Evolutionary conservation across 148 eudicot species (phyloP).

Genomic region (Drosera capensis): DNA sequence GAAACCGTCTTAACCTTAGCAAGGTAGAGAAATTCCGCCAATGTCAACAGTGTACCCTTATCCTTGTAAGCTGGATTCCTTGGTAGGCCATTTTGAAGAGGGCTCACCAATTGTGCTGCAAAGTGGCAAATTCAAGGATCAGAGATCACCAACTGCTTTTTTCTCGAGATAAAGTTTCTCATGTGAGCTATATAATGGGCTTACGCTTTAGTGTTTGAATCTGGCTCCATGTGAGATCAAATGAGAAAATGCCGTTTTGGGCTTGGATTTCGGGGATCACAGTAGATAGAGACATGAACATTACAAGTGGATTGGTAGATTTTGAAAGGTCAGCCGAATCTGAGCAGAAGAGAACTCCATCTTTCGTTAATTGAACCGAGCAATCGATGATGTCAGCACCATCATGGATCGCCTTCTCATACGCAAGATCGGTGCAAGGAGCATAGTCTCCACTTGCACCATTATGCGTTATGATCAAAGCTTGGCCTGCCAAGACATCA

Average conservation of each 20-base stretch:
- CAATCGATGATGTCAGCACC: conserved; percentile 93
- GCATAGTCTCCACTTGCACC: conserved; percentile 85
- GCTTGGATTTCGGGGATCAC: conserved; percentile 51
- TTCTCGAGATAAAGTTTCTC: background rate
- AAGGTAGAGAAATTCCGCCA: conserved; percentile 57
- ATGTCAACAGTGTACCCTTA: conserved; percentile 58
- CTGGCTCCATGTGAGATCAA: conserved; percentile 77
- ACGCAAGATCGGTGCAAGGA: conserved; percentile 76
- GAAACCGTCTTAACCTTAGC: conserved; percentile 51
- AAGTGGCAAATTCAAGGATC: background rate
- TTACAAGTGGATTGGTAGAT: conserved; percentile 44
- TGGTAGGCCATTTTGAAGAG: conserved; percentile 16
- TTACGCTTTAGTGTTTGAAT: conserved; percentile 69
- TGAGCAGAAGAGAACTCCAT: conserved; percentile 75
- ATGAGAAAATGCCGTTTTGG: conserved; percentile 59
- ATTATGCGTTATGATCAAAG: conserved; percentile 54
- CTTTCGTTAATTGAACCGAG: conserved; percentile 82
- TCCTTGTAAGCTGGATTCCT: conserved; percentile 67
- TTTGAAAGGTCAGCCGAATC: conserved; percentile 44
- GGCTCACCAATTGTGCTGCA: conserved; percentile 52
- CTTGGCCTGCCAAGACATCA: no score
- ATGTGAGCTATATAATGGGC: background rate
- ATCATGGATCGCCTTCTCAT: conserved; percentile 66
- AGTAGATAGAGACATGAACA: conserved; percentile 36
- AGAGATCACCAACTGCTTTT: background rate